Evolutionary conservation across 352 stramenopile species (phyloP).

Genomic region (Globisporangium apiculatum): DNA sequence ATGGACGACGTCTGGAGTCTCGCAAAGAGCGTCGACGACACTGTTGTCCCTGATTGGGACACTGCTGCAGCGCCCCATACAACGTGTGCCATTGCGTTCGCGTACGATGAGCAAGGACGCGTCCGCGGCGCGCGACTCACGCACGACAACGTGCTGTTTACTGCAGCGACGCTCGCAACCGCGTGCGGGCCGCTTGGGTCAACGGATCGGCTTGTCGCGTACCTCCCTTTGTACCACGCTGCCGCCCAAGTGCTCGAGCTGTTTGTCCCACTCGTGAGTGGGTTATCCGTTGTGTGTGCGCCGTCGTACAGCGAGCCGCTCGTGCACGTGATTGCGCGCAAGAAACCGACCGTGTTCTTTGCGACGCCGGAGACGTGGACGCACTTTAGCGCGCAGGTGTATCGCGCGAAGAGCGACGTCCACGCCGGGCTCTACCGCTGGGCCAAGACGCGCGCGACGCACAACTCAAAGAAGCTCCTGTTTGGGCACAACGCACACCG

Average conservation of each 20-base stretch:
- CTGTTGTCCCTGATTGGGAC: slow-evolving; percentile 23
- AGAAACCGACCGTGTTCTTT: slow-evolving; percentile 73
- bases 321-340: slow-evolving; percentile 40
- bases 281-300: slow-evolving; percentile 53
- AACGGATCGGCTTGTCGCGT: slow-evolving; percentile 51
- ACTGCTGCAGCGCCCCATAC: slow-evolving; percentile 27
- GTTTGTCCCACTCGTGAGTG: slow-evolving; percentile 60
- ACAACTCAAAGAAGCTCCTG: slow-evolving; percentile 75
- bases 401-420: slow-evolving; percentile 63
- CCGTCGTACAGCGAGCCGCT: slow-evolving; percentile 37
- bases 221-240: slow-evolving; percentile 64
- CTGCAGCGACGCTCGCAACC: slow-evolving; percentile 46
- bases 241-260: slow-evolving; percentile 66
- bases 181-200: slow-evolving; percentile 46
- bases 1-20: slow-evolving; percentile 34
- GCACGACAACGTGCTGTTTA: slow-evolving; percentile 85
- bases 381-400: slow-evolving; percentile 61
- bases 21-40: slow-evolving; percentile 18
- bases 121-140: slow-evolving; percentile 52
- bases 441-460: slow-evolving; percentile 70
- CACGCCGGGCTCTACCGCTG: slow-evolving; percentile 67
- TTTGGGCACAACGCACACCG: slow-evolving; percentile 40
- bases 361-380: slow-evolving; percentile 65
- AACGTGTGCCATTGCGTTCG: slow-evolving; percentile 54
- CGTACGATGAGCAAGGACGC: slow-evolving; percentile 41